Evolutionary conservation across 2,329 filamentous ascomycete genomes (phyloP), one percentile per base, ranked within the genome.

Genomic region (Colletotrichum caudatum): DNA sequence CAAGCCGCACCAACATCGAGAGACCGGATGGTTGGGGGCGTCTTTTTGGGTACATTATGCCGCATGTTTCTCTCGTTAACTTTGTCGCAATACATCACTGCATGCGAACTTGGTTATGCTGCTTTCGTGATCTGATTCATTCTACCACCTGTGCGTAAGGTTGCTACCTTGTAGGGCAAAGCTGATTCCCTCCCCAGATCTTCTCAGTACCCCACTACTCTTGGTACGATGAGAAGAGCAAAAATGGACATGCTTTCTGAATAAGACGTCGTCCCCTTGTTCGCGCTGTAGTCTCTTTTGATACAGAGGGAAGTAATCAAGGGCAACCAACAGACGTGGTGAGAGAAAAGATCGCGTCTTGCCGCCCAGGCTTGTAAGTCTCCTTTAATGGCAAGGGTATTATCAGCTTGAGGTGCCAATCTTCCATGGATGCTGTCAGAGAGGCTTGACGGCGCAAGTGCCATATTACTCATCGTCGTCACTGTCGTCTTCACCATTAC

Each of bases 31-130:
- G 69, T 53, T 53, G 64, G 64, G 54, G 64, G 58, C 69, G 64
- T 71, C 69, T 71, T 69, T 39, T 48, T 62, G 58, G 66, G 53
- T 71, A 12, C 46, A 58, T 65, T 68, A 68, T 64, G 54, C 64
- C 29, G 65, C 69, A 59, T 63, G 20, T 61, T 68, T 59, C 64
- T 63, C 39, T 71, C 58, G 64, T 69, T 71, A 29, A 62, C 37
- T 63, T 63, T 63, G n/a, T 68, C 41, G 69, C 23, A 69, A 63
- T 71, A 71, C 51, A 71, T 68, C 48, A 68, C 26, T 57, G 37
- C 51, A 46, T 54, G 51, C 37, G 26, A 46, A 41, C 9, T 35
- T 35, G 18, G n/a, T 29, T 18, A 39, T 41, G 20, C 18, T 37
- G 29, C 14, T 57, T 48, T 8, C 44, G 8, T 64, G 50, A 44